Base-by-base conservation (phyloP, 306 rosid species). In the Inga leiocalycina region DNA sequence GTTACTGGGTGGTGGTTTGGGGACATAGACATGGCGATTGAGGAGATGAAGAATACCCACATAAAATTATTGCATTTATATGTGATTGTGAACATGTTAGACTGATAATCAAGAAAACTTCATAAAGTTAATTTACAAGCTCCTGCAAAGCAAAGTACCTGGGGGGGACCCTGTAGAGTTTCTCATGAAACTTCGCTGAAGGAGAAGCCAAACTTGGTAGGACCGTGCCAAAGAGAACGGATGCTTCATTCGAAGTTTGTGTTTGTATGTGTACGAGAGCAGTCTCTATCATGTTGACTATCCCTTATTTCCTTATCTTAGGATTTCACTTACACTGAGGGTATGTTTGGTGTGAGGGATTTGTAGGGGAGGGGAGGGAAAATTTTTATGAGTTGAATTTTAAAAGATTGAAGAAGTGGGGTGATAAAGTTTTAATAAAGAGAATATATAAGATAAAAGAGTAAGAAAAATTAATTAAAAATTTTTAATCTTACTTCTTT, bases 151-250 rank as follows among this genome's bases (percentile, higher is more conserved):
- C 32, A 46, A 22, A 54, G 56, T 80, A 48, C 59, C 10, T 30
- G 4, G 59, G 76, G 19, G 57, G 62, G 73, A 0, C 85, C 81
- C 68, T 20, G 22, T 78, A 71, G 72, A 67, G 80, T 80, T 88
- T 83, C 82, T 70, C 84, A 80, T 44, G 91, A 88, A 86, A 79
- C 65, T 88, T 88, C 91, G 83, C 59, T 62, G 34, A 6, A 57
- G 35, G 46, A 76, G 78, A 41, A 65, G 84, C 83, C 83, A 88
- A 86, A 79, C 39, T 75, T 39, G 15, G 88, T 88, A 41, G 88
- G 89, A 64, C 76, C 86, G 0, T 16, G 32, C 16, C 12, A 19
- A 61, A 70, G 24, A 76, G 34, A 8, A 54, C 65, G 14, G 78
- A 56, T 80, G 37, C 81, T 34, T 78, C 61, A 71, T 67, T 37